phyloP scores from a whole-genome alignment of 2,329 filamentous ascomycete species.

The Podosphaera aphanis region DNA sequence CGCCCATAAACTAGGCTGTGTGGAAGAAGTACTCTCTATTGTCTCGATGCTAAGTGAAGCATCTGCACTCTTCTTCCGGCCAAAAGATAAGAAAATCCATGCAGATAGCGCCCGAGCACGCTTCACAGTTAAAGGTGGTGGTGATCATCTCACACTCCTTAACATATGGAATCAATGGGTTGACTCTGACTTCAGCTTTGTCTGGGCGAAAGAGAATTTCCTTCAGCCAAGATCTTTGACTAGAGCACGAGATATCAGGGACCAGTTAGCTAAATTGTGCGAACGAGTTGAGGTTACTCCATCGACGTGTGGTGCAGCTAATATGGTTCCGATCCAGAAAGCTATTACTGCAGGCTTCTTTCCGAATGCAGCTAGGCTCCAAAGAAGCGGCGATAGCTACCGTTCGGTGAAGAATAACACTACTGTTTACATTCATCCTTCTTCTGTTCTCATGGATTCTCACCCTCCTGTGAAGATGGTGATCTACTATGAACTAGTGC shows the following conservation, averaged over 20 bases:
- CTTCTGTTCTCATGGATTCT: constrained; percentile 52
- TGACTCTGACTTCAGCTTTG: constrained; percentile 65
- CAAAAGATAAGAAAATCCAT: constrained; percentile 92
- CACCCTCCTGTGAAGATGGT: constrained; percentile 78
- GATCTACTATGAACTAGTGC: constrained; percentile 63
- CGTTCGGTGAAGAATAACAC: constrained; percentile 77
- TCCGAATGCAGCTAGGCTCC: constrained; percentile 68
- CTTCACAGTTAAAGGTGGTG: constrained; percentile 76
- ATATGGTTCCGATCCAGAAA: constrained; percentile 62
- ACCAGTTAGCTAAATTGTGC: constrained; percentile 78
- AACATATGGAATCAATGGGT: constrained; percentile 95
- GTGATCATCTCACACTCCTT: constrained; percentile 68
- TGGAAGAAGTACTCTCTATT: constrained; percentile 77
- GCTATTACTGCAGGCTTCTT: constrained; percentile 85
- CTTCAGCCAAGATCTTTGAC: constrained; percentile 76
- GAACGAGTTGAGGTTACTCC: constrained; percentile 72
- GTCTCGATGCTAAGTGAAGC: constrained; percentile 87
- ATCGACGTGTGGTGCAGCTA: constrained; percentile 44
- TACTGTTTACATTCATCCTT: constrained; percentile 79
- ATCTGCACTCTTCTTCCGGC: constrained; percentile 76
- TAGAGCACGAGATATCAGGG: constrained; percentile 70
- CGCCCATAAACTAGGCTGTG: constrained; percentile 73
- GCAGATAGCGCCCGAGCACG: constrained; percentile 74
- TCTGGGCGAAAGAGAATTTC: constrained; percentile 87
- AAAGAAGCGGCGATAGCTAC: constrained; percentile 68